These are phyloP conservation scores for Dioscorea cayenensis DNA, from an alignment of 116 monocot genomes.

Conservation along the genomic window DNA sequence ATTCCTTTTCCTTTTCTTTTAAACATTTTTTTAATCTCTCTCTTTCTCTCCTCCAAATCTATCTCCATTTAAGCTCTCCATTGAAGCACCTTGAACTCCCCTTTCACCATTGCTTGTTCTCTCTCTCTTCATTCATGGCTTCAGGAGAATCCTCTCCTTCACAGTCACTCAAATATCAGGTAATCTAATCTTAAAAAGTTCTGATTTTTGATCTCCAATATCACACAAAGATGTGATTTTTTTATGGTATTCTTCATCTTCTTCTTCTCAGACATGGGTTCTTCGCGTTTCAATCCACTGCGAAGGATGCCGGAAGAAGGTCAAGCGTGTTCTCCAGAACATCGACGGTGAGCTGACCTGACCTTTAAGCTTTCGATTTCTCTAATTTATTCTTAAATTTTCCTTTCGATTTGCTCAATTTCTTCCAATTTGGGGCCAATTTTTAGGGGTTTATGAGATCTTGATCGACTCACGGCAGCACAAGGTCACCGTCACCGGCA, in stretches of 20 bases:
- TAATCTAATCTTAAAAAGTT: background rate
- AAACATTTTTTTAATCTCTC: too few relatives aligned
- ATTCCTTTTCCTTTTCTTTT: background rate
- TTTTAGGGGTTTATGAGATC: conserved; percentile 28
- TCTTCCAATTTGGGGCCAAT: background rate
- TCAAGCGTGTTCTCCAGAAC: conserved; percentile 6
- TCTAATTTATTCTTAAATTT: background rate
- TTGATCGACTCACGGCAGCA: conserved; percentile 33
- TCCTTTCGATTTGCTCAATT: background rate
- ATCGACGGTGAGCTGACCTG: background rate
- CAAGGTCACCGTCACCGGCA: conserved; percentile 30
- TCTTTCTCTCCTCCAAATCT: background rate
- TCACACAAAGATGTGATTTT: background rate
- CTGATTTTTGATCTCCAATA: background rate
- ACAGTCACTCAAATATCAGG: conserved; percentile 1
- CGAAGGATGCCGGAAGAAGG: conserved; percentile 8
- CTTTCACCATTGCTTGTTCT: background rate
- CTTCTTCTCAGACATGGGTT: conserved; percentile 2
- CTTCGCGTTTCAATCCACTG: conserved; percentile 10
- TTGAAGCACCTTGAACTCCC: background rate
- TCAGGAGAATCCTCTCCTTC: background rate
- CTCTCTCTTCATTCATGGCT: background rate
- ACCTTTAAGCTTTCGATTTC: background rate
- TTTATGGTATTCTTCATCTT: background rate
- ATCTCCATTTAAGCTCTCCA: background rate